These are phyloP conservation scores for Cutaneotrichosporon sp. DNA, from an alignment of 1,284 basidiomycete genomes.

Conservation along the genomic window DNA sequence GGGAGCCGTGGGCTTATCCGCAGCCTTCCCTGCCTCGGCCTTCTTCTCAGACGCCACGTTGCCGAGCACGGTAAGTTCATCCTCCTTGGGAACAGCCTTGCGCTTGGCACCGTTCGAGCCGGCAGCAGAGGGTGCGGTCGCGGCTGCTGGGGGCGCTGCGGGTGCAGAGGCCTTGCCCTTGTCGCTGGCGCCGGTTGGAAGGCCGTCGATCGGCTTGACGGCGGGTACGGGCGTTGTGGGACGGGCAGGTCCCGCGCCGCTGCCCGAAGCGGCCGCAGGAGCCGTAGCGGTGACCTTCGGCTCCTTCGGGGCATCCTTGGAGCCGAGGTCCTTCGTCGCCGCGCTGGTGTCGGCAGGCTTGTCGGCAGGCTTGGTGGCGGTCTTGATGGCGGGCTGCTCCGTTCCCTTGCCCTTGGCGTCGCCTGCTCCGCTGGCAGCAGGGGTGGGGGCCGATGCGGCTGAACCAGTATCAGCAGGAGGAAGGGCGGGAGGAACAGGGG, in stretches of 20 bases:
- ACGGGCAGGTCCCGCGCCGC: no score
- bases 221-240: not conserved
- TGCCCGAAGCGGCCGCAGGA: no score
- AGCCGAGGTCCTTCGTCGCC: not conserved
- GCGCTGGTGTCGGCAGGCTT: not conserved
- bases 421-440: not conserved
- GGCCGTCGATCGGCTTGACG: not conserved
- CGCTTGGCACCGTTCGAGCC: not conserved
- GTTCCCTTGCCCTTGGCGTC: not conserved
- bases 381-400: not conserved
- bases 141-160: no score
- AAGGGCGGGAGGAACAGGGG: not conserved
- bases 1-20: not conserved
- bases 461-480: no score
- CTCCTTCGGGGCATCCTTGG: not conserved
- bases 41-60: not conserved
- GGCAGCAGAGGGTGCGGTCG: no score
- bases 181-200: not conserved
- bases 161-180: not conserved
- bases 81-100: constrained; percentile 1
- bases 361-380: not conserved
- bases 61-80: not conserved
- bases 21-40: not conserved
- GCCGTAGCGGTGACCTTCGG: no score
- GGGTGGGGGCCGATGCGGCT: no score